These are phyloP conservation scores for Fagus sylvatica DNA, from an alignment of 306 rosid species.

Conservation along the genomic window DNA sequence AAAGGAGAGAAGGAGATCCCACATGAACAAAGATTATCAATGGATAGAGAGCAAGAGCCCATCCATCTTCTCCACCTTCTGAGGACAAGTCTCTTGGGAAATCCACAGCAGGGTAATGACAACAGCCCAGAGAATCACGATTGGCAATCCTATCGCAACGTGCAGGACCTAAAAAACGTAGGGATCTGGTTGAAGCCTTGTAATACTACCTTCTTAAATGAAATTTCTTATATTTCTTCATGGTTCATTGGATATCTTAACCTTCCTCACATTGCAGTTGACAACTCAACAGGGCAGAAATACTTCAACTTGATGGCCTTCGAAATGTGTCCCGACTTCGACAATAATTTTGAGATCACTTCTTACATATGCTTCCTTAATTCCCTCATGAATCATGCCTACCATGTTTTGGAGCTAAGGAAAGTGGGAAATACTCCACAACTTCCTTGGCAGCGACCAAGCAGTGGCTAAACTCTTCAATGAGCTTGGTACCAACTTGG, in stretches of 20 bases:
- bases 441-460: constrained; percentile 22
- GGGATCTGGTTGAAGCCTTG: constrained; percentile 10
- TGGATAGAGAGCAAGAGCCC: neutral
- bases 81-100: neutral
- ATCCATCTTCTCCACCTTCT: constrained; percentile 22
- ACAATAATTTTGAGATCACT: constrained; percentile 8
- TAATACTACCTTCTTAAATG: neutral
- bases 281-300: constrained; percentile 15
- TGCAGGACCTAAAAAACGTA: constrained; percentile 19
- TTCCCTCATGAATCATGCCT: constrained; percentile 21
- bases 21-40: neutral
- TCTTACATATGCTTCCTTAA: constrained; percentile 19
- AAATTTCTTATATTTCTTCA: neutral
- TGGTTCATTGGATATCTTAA: neutral
- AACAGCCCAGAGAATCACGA: too few species aligned
- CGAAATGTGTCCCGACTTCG: constrained; percentile 24
- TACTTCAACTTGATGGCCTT: constrained; percentile 31
- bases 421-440: neutral
- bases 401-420: constrained; percentile 18
- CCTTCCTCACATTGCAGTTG: constrained; percentile 16
- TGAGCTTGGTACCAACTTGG: constrained; percentile 21
- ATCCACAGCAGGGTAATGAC: too few species aligned
- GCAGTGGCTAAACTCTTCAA: constrained; percentile 32
- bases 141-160: constrained; percentile 4
- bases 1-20: too few species aligned